A percentile compares a stretch with the other conserved stretches of the same genome.
Conservation (phyloP, 1,284 basidiomycete genomes). For the Sutorius eximius region DNA sequence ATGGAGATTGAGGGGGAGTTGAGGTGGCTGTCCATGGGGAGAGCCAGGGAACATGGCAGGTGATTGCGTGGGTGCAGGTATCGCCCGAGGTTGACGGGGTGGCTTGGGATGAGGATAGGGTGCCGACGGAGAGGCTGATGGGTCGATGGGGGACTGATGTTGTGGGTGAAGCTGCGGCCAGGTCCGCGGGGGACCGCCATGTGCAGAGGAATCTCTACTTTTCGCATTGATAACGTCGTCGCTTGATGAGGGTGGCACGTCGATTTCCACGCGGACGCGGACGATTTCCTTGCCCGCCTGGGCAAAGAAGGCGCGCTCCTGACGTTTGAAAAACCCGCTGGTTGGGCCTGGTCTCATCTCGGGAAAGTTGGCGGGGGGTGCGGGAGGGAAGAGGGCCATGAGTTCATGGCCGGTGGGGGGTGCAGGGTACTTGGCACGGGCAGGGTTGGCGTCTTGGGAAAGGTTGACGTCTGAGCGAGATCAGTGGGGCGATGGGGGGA, state of each 20-base stretch:
- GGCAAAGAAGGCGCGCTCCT: slow-evolving; percentile 75
- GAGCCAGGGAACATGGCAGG: slow-evolving; percentile 30
- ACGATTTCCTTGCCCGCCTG: slow-evolving; percentile 73
- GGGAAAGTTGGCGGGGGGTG: slow-evolving; percentile 54
- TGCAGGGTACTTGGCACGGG: slow-evolving; percentile 59
- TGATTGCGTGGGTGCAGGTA: slow-evolving; percentile 29
- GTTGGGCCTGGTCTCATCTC: slow-evolving; percentile 59
- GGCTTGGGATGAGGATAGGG: slow-evolving; percentile 23
- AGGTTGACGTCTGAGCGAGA: slow-evolving; percentile 56
- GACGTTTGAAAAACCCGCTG: slow-evolving; percentile 64
- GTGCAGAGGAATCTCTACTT: slow-evolving; percentile 23
- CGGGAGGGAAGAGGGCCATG: slow-evolving; percentile 75
- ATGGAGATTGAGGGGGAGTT: slow-evolving; percentile 45
- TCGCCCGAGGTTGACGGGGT: slow-evolving; percentile 26
- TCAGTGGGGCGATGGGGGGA: background rate
- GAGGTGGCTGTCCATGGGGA: slow-evolving; percentile 36
- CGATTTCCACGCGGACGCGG: slow-evolving; percentile 65
- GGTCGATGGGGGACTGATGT: slow-evolving; percentile 29
- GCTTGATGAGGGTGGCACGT: slow-evolving; percentile 33
- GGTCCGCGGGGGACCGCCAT: slow-evolving; percentile 22
- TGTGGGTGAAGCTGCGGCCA: slow-evolving; percentile 28
- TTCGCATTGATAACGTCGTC: slow-evolving; percentile 17
- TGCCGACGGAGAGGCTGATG: slow-evolving; percentile 10
- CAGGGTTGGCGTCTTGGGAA: slow-evolving; percentile 45
- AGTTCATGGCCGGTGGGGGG: slow-evolving; percentile 77